These are phyloP conservation scores for Dalbergia cochinchinensis DNA, from an alignment of 306 rosid species.

Conservation along the genomic window DNA sequence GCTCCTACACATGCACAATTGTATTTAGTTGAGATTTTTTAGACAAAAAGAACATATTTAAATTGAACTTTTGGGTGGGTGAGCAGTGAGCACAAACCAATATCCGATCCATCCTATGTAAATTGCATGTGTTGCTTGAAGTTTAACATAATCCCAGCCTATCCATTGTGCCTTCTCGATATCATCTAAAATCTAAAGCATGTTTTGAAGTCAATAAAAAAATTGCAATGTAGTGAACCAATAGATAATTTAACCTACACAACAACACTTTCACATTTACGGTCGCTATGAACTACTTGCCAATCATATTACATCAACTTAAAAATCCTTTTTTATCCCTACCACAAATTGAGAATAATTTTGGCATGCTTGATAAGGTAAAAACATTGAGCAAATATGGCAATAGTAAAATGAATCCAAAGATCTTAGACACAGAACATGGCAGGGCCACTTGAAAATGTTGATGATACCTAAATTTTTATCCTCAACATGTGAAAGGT, in stretches of 20 bases:
- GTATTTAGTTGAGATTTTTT: neutral
- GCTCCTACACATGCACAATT: neutral
- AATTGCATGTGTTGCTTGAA: too few relatives aligned
- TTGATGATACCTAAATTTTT: too few relatives aligned
- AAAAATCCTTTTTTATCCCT: neutral
- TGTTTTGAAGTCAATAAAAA: too few relatives aligned
- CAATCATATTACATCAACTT: neutral
- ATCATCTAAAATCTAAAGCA: too few relatives aligned
- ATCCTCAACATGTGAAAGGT: too few relatives aligned
- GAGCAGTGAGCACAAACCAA: too few relatives aligned
- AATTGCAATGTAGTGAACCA: neutral
- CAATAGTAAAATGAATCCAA: neutral
- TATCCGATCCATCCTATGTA: too few relatives aligned
- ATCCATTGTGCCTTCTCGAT: too few relatives aligned
- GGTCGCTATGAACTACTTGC: neutral
- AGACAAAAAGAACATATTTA: neutral
- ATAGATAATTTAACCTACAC: neutral
- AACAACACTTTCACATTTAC: neutral
- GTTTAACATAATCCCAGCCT: too few relatives aligned
- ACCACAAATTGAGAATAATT: neutral
- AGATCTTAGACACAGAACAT: slow-evolving; percentile 28
- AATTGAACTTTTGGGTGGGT: neutral
- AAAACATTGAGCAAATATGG: neutral
- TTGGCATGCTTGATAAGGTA: neutral
- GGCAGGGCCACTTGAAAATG: too few relatives aligned